A percentile compares a stretch with the other conserved stretches of the same genome.
Evolutionary conservation across 805 yeast genomes (phyloP).

Genomic region (Metschnikowia corniflorae): DNA sequence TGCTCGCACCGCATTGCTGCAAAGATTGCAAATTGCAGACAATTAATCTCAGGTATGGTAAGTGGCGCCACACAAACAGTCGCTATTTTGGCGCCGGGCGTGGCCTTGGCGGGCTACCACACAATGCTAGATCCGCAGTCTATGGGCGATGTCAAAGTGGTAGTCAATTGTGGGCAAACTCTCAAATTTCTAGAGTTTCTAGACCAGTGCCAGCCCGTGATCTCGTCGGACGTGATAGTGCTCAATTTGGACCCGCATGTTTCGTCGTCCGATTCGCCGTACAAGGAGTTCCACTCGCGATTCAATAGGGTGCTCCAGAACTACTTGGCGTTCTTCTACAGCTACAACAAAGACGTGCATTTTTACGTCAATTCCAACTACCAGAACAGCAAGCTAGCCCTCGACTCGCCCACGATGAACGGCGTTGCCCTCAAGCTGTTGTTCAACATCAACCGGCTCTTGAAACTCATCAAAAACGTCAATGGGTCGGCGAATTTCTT

Average conservation of each 20-base stretch:
- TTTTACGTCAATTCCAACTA: slow-evolving; percentile 28
- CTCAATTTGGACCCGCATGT: slow-evolving; percentile 34
- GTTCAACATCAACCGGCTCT: slow-evolving; percentile 34
- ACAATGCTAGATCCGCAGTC: slow-evolving; percentile 6
- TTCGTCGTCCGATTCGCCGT: slow-evolving; percentile 19
- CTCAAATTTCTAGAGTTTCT: slow-evolving; percentile 26
- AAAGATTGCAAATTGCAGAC: not conserved
- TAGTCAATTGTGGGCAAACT: slow-evolving; percentile 38
- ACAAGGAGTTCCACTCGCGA: slow-evolving; percentile 24
- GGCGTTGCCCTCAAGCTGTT: slow-evolving; percentile 37
- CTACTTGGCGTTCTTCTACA: slow-evolving; percentile 35
- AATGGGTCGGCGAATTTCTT: slow-evolving; percentile 30
- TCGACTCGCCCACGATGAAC: slow-evolving; percentile 34
- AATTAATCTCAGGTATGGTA: not conserved
- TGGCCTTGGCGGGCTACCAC: slow-evolving; percentile 11
- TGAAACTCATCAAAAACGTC: slow-evolving; percentile 32
- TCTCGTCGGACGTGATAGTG: slow-evolving; percentile 37
- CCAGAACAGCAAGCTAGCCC: slow-evolving; percentile 16
- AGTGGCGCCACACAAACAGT: slow-evolving; percentile 2
- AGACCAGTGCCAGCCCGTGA: slow-evolving; percentile 18
- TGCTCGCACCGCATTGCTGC: not conserved
- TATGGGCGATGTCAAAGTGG: slow-evolving; percentile 30
- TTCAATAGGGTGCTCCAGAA: slow-evolving; percentile 37
- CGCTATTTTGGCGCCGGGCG: slow-evolving; percentile 15
- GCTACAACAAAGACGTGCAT: slow-evolving; percentile 27